These are phyloP conservation scores for Wickerhamomyces silvicola DNA, from an alignment of 805 yeast genomes.

Conservation along the genomic window DNA sequence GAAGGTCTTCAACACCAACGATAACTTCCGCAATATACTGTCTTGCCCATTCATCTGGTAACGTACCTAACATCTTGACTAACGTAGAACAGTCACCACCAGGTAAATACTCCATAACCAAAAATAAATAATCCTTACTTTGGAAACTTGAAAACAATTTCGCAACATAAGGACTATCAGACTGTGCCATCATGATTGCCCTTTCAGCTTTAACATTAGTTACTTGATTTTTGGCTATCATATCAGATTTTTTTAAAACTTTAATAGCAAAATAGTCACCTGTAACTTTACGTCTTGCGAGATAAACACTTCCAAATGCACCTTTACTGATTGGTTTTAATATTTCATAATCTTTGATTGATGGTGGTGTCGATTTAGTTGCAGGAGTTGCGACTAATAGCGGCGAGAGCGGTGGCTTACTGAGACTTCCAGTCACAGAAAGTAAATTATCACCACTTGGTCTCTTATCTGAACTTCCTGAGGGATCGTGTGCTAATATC, in stretches of 20 bases:
- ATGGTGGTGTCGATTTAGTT: constrained; percentile 47
- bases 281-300: constrained; percentile 75
- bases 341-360: constrained; percentile 83
- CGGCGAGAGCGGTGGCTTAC: constrained; percentile 75
- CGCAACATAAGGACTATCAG: constrained; percentile 90
- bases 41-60: constrained; percentile 83
- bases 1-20: constrained; percentile 86
- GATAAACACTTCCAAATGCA: constrained; percentile 92
- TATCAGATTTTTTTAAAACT: constrained; percentile 84
- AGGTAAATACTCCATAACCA: constrained; percentile 93
- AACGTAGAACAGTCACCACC: constrained; percentile 96
- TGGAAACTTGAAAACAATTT: constrained; percentile 85
- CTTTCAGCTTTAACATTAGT: constrained; percentile 91
- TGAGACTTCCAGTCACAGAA: constrained; percentile 18
- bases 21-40: constrained; percentile 86
- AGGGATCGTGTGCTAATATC: constrained; percentile 39
- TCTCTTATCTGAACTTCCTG: constrained; percentile 22
- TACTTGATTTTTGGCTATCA: constrained; percentile 96
- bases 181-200: constrained; percentile 96
- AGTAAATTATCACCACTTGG: constrained; percentile 18
- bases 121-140: constrained; percentile 73
- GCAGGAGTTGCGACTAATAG: constrained; percentile 62
- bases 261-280: constrained; percentile 96
- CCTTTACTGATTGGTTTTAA: constrained; percentile 93
- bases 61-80: constrained; percentile 69